These are phyloP conservation scores for Anthostomella pinea DNA, from an alignment of 2,329 filamentous ascomycete species.

Conservation along the genomic window DNA sequence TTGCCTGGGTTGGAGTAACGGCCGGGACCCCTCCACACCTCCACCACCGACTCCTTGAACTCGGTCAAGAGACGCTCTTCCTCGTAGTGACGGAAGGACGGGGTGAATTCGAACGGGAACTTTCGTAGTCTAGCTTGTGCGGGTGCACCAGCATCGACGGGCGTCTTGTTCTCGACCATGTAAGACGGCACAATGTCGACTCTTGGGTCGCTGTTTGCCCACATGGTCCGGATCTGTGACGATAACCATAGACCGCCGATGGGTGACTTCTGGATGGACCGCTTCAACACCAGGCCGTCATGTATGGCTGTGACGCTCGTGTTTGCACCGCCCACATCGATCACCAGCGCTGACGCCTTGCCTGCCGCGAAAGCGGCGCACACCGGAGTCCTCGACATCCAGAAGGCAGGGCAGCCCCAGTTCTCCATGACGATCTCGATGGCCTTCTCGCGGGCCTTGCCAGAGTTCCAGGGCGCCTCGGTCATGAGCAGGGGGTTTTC, in stretches of 20 bases:
- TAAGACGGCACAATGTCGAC: constrained; percentile 80
- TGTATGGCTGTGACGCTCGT: constrained; percentile 64
- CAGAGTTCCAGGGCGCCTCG: constrained; percentile 87
- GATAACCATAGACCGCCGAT: constrained; percentile 89
- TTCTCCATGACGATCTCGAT: constrained; percentile 97
- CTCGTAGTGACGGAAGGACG: constrained; percentile 77
- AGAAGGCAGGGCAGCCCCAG: constrained; percentile 94
- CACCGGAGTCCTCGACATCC: constrained; percentile 84
- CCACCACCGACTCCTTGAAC: constrained; percentile 96
- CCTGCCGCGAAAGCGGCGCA: constrained; percentile 88
- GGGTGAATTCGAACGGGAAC: constrained; percentile 59
- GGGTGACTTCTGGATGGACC: constrained; percentile 81
- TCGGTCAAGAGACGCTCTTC: constrained; percentile 92
- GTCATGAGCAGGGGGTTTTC: constrained; percentile 93
- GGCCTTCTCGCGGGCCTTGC: constrained; percentile 86
- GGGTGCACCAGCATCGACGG: constrained; percentile 81
- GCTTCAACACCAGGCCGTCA: constrained; percentile 90
- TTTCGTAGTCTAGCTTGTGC: constrained; percentile 72
- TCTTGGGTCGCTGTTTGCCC: constrained; percentile 65
- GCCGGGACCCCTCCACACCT: constrained; percentile 83
- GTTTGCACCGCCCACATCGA: constrained; percentile 24
- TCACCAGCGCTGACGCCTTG: constrained; percentile 87
- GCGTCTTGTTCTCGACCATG: constrained; percentile 80
- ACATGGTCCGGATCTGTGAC: constrained; percentile 79
- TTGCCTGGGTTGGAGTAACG: constrained; percentile 64